Evolutionary conservation across 2,329 filamentous ascomycete species (phyloP).

Genomic region (Lasiodiplodia citricola): DNA sequence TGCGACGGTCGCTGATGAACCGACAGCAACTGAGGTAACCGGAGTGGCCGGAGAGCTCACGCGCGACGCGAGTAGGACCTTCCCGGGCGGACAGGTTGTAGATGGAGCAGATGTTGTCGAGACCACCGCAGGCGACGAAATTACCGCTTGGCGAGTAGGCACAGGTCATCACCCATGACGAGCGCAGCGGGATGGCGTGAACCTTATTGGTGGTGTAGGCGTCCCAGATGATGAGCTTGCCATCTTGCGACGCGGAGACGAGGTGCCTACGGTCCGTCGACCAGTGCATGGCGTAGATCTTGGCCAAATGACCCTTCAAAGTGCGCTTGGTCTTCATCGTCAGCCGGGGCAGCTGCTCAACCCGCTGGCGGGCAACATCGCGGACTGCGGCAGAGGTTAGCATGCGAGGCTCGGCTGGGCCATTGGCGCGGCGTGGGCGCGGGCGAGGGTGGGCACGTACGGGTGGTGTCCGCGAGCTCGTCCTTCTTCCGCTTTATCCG

Average conservation of each 20-base stretch:
- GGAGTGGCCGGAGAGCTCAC: constrained; percentile 94
- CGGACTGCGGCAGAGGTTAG: constrained; percentile 67
- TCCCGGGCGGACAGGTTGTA: constrained; percentile 98
- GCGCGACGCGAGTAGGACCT: constrained; percentile 93
- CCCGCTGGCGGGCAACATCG: constrained; percentile 88
- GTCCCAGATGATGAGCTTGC: constrained; percentile 99
- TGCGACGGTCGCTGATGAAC: constrained; percentile 97
- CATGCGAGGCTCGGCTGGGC: background rate
- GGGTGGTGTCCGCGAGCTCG: constrained; percentile 95
- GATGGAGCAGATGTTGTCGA: constrained; percentile 99
- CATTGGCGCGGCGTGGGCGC: constrained; percentile 10
- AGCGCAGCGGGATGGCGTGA: constrained; percentile 94
- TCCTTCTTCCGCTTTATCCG: constrained; percentile 99
- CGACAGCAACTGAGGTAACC: constrained; percentile 98
- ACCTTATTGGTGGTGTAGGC: constrained; percentile 99
- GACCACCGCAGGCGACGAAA: constrained; percentile 96
- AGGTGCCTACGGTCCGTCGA: constrained; percentile 96
- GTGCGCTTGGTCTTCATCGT: constrained; percentile 98
- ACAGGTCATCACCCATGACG: constrained; percentile 99
- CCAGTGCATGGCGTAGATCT: constrained; percentile 99
- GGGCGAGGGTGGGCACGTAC: constrained; percentile 63
- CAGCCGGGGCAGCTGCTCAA: constrained; percentile 89
- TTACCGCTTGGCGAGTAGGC: constrained; percentile 98
- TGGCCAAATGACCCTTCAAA: constrained; percentile 95
- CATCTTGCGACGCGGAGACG: constrained; percentile 97